These are phyloP conservation scores for Hirschioporus abietinus DNA, from an alignment of 768 basidiomycete genomes.

Conservation along the genomic window DNA sequence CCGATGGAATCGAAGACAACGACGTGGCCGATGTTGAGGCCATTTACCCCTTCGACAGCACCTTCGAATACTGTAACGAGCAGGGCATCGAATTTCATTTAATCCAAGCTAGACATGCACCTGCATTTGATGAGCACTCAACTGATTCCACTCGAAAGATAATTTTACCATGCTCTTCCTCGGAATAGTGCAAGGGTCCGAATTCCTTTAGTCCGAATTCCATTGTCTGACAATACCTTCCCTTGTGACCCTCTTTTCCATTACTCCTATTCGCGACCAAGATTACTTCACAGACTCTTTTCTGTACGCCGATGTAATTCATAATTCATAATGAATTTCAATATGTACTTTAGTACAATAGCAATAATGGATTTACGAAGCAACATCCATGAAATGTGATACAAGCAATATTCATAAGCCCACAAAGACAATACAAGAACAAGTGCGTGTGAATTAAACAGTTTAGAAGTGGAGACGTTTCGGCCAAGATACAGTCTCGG, in stretches of 20 bases:
- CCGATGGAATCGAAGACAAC: neutral
- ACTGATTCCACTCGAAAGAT: neutral
- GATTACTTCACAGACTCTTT: neutral
- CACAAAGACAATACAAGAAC: conserved; percentile 12
- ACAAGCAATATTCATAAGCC: conserved; percentile 4
- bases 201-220: too few species aligned
- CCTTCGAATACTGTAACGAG: neutral
- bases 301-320: neutral
- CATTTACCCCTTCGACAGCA: neutral
- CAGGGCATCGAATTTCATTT: neutral
- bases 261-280: neutral
- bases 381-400: neutral
- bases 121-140: neutral
- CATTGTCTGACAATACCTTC: neutral
- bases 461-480: conserved; percentile 12
- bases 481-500: conserved; percentile 20
- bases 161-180: neutral
- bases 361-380: neutral
- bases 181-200: neutral
- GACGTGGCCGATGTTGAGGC: neutral
- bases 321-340: neutral
- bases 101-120: neutral
- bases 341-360: neutral
- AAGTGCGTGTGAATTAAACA: neutral
- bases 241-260: neutral